A percentile compares a stretch with the other conserved stretches of the same genome.
Evolutionary conservation across 176 grass and related monocot genomes (phyloP).

Genomic region (Zea mays): DNA sequence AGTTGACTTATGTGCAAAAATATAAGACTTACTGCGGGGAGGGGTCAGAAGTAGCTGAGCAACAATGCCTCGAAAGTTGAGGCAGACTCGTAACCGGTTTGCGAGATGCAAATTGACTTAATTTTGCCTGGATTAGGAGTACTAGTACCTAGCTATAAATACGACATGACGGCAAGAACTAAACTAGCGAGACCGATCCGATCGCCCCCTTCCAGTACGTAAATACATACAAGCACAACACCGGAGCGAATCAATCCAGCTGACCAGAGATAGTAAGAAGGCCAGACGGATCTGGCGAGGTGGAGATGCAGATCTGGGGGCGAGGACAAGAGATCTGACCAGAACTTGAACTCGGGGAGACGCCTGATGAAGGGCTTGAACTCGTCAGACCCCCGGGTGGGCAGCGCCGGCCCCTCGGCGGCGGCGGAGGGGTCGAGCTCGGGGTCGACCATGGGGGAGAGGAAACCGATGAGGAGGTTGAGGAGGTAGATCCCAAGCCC

Average conservation of each 20-base stretch:
- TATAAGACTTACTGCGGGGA: not conserved
- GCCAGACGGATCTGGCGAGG: slow-evolving; percentile 28
- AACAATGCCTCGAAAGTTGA: not conserved
- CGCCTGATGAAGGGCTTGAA: slow-evolving; percentile 97
- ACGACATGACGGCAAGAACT: not conserved
- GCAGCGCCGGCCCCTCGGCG: slow-evolving; percentile 64
- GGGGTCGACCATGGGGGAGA: slow-evolving; percentile 92
- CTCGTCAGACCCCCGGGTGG: slow-evolving; percentile 83
- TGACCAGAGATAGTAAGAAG: not conserved
- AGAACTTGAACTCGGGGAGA: slow-evolving; percentile 98
- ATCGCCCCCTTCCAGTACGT: not conserved
- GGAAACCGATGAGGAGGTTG: slow-evolving; percentile 92
- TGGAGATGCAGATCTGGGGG: slow-evolving; percentile 22
- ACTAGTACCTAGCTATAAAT: too few relatives aligned
- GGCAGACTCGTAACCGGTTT: not conserved
- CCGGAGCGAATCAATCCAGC: not conserved
- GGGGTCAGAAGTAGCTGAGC: not conserved
- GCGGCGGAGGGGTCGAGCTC: slow-evolving; percentile 58
- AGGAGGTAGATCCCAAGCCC: slow-evolving; percentile 94
- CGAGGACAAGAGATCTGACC: slow-evolving; percentile 33
- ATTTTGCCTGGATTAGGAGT: not conserved
- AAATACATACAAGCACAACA: not conserved
- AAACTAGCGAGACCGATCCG: not conserved
- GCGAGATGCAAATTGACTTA: not conserved
- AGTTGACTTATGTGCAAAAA: not conserved